Evolutionary conservation across 2,329 filamentous ascomycete genomes (phyloP).

Genomic region (Colletotrichum nymphaeae): DNA sequence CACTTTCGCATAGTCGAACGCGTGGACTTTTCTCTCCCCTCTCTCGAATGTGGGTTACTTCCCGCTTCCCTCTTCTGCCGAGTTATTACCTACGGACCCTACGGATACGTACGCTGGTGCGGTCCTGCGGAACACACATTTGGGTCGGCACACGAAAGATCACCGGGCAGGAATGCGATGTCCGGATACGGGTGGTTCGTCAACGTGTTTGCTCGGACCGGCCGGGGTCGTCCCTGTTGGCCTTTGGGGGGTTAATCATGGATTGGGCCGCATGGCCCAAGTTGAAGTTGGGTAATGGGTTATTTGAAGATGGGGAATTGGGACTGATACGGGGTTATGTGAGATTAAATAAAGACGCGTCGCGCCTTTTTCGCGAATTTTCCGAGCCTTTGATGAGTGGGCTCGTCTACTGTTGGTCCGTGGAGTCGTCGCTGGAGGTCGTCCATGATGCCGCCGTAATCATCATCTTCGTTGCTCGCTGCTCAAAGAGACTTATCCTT

Average conservation of each 20-base stretch:
- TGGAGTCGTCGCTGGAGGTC: background rate
- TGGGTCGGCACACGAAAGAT: background rate
- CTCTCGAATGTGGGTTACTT: background rate
- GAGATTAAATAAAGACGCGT: slow-evolving; percentile 7
- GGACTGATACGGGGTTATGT: slow-evolving; percentile 2
- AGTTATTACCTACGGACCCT: background rate
- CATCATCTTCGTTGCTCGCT: background rate
- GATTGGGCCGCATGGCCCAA: slow-evolving; percentile 1
- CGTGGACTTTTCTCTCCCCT: background rate
- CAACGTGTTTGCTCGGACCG: background rate
- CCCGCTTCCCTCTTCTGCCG: too few species aligned
- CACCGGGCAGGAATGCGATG: background rate
- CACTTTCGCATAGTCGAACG: slow-evolving; percentile 2
- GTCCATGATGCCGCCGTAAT: background rate
- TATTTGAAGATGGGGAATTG: slow-evolving; percentile 3
- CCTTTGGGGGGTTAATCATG: background rate
- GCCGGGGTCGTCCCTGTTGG: slow-evolving; percentile 19
- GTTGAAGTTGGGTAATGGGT: slow-evolving; percentile 9
- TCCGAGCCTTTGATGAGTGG: slow-evolving; percentile 13
- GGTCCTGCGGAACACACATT: too few species aligned
- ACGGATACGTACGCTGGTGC: background rate
- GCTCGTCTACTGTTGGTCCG: slow-evolving; percentile 11
- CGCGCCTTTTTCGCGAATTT: slow-evolving; percentile 21
- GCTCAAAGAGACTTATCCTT: too few species aligned
- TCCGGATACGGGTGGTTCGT: background rate